phyloP scores from a whole-genome alignment of 2,329 filamentous ascomycete species.

The Colletotrichum scovillei region DNA sequence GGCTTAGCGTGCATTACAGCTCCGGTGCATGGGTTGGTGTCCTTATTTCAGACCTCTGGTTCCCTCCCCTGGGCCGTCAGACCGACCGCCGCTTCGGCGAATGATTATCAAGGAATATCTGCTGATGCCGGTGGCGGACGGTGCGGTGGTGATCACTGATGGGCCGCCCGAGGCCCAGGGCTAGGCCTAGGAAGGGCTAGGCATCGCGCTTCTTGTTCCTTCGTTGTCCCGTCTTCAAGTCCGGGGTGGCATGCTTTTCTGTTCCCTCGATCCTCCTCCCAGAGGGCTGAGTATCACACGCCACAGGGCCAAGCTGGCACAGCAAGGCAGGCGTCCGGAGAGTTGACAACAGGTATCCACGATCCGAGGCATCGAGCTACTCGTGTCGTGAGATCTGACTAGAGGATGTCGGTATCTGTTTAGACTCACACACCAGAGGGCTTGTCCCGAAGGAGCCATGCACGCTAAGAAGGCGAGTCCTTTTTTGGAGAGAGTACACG shows the following conservation, averaged over 20 bases:
- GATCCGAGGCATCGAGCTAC: not conserved
- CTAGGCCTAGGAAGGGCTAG: not conserved
- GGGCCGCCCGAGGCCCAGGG: not conserved
- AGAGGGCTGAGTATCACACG: not conserved
- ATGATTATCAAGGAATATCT: not conserved
- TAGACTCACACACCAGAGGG: constrained; percentile 8
- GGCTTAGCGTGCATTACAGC: constrained; percentile 19
- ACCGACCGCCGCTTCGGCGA: not conserved
- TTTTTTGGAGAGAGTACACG: not conserved
- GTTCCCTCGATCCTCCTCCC: not conserved
- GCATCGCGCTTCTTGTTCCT: constrained; percentile 5
- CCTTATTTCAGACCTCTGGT: not conserved
- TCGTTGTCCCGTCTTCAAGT: not conserved
- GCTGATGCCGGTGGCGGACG: constrained; percentile 13
- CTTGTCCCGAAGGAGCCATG: constrained; percentile 26
- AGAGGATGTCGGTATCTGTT: not conserved
- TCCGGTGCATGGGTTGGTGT: constrained; percentile 11
- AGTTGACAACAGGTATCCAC: not conserved
- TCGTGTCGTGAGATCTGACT: constrained; percentile 11
- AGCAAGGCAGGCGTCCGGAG: not conserved
- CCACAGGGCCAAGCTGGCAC: not conserved
- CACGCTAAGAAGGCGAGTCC: constrained; percentile 7
- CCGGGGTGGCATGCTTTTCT: not conserved
- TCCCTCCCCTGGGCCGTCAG: not conserved
- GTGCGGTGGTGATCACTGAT: not conserved